Percentiles rank a stretch among this genome's conserved stretches.
Conservation (phyloP, 768 basidiomycete genomes). For the Trametes meyenii region DNA sequence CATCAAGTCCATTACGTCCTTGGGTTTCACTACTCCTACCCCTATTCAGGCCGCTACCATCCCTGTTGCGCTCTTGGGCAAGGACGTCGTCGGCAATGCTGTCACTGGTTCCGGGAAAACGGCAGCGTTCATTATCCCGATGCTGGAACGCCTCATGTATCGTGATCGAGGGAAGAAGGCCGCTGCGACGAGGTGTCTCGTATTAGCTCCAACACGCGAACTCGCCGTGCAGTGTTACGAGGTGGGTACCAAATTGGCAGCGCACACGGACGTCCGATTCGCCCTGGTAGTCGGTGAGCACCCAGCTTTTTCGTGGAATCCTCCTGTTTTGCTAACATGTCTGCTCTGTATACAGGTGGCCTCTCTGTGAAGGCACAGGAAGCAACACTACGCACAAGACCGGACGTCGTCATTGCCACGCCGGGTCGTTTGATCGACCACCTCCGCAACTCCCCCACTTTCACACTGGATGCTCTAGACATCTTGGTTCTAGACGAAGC, state of each 20-base stretch:
- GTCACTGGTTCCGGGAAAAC: conserved; percentile 99
- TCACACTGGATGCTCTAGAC: conserved; percentile 90
- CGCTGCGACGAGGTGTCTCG: conserved; percentile 85
- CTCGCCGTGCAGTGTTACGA: conserved; percentile 95
- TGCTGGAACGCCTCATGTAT: conserved; percentile 90
- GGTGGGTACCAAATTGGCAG: conserved; percentile 82
- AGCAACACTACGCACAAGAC: conserved; percentile 76
- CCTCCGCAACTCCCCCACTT: conserved; percentile 91
- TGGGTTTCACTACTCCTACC: conserved; percentile 84
- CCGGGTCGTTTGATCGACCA: conserved; percentile 95
- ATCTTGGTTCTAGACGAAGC: conserved; percentile 96
- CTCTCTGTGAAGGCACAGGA: conserved; percentile 94
- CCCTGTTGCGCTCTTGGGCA: conserved; percentile 90
- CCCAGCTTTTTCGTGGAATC: background rate
- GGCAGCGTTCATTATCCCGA: conserved; percentile 94
- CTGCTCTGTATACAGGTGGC: conserved; percentile 62
- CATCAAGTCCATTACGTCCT: conserved; percentile 82
- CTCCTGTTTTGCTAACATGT: background rate
- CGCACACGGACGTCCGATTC: conserved; percentile 87
- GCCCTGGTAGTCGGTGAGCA: conserved; percentile 85
- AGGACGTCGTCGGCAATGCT: conserved; percentile 94
- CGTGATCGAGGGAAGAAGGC: conserved; percentile 88
- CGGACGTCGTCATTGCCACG: conserved; percentile 94
- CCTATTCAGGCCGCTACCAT: conserved; percentile 96
- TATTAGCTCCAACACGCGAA: conserved; percentile 94